These are phyloP conservation scores for Madurella fahalii DNA, from an alignment of 2,329 filamentous ascomycete species.

Conservation along the genomic window DNA sequence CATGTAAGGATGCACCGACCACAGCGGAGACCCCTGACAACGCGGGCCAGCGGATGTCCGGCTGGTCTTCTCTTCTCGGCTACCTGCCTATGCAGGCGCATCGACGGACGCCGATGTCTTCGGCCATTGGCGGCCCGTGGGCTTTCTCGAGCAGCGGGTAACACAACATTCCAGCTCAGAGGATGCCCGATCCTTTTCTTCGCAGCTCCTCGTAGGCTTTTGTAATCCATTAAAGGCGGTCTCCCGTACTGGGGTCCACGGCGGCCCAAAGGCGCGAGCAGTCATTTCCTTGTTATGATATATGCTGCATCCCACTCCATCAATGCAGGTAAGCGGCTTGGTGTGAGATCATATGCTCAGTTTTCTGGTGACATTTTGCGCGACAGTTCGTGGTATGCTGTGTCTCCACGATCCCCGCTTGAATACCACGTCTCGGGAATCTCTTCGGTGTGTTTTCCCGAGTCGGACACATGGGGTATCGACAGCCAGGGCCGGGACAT, in stretches of 20 bases:
- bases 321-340: background rate
- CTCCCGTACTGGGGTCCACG: background rate
- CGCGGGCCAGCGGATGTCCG: no score
- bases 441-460: background rate
- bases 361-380: background rate
- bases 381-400: slow-evolving; percentile 2
- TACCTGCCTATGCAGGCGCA: slow-evolving; percentile 6
- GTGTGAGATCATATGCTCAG: slow-evolving; percentile 5
- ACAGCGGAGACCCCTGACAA: no score
- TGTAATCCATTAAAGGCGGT: slow-evolving; percentile 1
- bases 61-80: background rate
- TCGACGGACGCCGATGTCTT: background rate
- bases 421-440: no score
- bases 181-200: background rate
- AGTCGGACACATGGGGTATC: background rate
- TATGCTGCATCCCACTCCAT: background rate
- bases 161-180: slow-evolving; percentile 2
- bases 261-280: background rate
- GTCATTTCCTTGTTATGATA: background rate
- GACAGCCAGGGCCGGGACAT: no score
- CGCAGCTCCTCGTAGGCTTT: background rate
- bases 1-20: no score
- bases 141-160: background rate
- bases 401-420: no score
- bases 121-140: slow-evolving; percentile 9